phyloP scores from a whole-genome alignment of 768 basidiomycete species.

The Mycena venus region DNA sequence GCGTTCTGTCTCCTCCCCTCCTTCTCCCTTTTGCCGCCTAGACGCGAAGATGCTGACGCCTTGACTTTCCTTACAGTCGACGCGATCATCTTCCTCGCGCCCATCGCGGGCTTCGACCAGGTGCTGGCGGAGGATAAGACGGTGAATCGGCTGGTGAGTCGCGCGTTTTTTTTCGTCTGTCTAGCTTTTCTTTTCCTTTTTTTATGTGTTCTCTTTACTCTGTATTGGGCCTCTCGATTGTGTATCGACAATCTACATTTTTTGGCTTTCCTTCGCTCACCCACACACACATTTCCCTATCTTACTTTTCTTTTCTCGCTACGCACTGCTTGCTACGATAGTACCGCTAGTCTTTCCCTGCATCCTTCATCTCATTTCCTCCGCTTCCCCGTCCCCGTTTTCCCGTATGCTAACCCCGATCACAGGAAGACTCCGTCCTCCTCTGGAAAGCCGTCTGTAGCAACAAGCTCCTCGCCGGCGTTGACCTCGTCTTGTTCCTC shows the following conservation, averaged over 20 bases:
- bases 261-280: no score
- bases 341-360: no score
- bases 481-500: slow-evolving; percentile 87
- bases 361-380: no score
- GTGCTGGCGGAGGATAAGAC: slow-evolving; percentile 73
- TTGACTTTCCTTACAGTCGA: slow-evolving; percentile 62
- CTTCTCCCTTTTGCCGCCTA: neutral
- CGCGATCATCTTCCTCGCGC: slow-evolving; percentile 84
- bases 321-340: no score
- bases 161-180: neutral
- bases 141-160: slow-evolving; percentile 70
- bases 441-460: slow-evolving; percentile 90
- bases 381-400: neutral
- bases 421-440: slow-evolving; percentile 87
- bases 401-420: neutral
- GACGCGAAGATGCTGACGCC: neutral
- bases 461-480: slow-evolving; percentile 83
- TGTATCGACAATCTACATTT: no score
- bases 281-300: no score
- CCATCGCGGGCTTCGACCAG: slow-evolving; percentile 82
- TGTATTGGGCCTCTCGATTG: no score
- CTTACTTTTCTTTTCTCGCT: no score
- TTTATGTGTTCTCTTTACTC: neutral
- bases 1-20: slow-evolving; percentile 16
- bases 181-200: neutral